Conservation (phyloP, 2,329 filamentous ascomycete genomes). For the Neofusicoccum kwambonambiense region DNA sequence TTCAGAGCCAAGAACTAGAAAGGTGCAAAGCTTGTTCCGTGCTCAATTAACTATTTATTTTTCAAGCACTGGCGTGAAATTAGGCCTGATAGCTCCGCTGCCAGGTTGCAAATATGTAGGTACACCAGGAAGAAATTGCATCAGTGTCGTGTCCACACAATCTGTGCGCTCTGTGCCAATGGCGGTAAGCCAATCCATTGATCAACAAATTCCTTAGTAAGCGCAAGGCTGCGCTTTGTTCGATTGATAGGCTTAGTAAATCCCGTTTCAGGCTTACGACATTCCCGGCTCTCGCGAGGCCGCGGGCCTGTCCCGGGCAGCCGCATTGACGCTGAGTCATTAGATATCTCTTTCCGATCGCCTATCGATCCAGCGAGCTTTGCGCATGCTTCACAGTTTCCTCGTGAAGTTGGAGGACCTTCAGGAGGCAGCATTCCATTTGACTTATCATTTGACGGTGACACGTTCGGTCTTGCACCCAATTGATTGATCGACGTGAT, state of each 20-base stretch:
- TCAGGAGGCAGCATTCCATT: background rate
- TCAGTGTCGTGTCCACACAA: background rate
- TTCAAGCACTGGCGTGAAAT: background rate
- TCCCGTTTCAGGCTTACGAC: background rate
- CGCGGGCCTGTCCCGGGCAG: background rate
- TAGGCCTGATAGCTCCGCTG: background rate
- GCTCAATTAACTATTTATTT: background rate
- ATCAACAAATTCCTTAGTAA: background rate
- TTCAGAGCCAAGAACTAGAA: background rate
- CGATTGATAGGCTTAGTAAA: background rate
- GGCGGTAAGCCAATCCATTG: background rate
- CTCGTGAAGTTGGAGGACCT: background rate
- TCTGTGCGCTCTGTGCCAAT: background rate
- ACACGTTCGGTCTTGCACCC: background rate
- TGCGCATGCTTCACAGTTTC: background rate
- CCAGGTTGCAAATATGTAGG: background rate
- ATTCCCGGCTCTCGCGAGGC: background rate
- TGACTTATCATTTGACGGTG: background rate
- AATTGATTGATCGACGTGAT: background rate
- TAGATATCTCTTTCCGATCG: background rate
- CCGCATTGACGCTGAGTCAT: background rate
- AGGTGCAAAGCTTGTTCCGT: background rate
- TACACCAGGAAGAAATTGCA: background rate
- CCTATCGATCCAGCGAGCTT: background rate
- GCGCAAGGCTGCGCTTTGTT: background rate